A percentile compares a stretch with the other conserved stretches of the same genome.
phyloP scores from a whole-genome alignment of 805 yeast species.

The Nakazawaea wickerhamii region DNA sequence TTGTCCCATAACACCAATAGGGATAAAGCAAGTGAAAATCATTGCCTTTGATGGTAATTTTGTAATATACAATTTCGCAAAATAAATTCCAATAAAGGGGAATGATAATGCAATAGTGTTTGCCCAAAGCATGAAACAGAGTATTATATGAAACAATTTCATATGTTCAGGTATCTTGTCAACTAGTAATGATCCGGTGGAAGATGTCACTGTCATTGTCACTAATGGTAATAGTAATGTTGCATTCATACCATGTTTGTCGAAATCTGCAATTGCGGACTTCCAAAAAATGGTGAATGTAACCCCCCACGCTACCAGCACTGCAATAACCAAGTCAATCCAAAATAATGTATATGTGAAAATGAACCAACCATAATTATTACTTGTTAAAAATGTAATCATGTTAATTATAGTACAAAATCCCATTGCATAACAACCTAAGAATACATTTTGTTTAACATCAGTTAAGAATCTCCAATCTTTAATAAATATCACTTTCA shows the following conservation, averaged over 20 bases:
- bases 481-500: constrained; percentile 6
- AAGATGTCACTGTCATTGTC: constrained; percentile 68
- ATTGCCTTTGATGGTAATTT: constrained; percentile 51
- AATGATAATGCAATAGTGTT: constrained; percentile 61
- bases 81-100: constrained; percentile 48
- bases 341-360: constrained; percentile 70
- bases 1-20: constrained; percentile 84
- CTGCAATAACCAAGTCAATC: constrained; percentile 50
- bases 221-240: constrained; percentile 72
- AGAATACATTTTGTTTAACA: constrained; percentile 49
- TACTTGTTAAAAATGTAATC: constrained; percentile 36
- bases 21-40: constrained; percentile 67
- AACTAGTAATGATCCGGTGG: constrained; percentile 59
- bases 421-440: constrained; percentile 87
- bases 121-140: constrained; percentile 60
- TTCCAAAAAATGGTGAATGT: constrained; percentile 43
- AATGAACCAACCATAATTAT: constrained; percentile 32
- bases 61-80: constrained; percentile 52
- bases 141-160: constrained; percentile 46
- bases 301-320: constrained; percentile 57
- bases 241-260: constrained; percentile 36
- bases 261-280: constrained; percentile 21
- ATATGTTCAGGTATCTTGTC: constrained; percentile 36
- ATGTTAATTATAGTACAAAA: constrained; percentile 57
- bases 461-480: constrained; percentile 27